Base-by-base conservation (phyloP, 108 stramenopile species). In the Pseudonitzschia multistriata region DNA sequence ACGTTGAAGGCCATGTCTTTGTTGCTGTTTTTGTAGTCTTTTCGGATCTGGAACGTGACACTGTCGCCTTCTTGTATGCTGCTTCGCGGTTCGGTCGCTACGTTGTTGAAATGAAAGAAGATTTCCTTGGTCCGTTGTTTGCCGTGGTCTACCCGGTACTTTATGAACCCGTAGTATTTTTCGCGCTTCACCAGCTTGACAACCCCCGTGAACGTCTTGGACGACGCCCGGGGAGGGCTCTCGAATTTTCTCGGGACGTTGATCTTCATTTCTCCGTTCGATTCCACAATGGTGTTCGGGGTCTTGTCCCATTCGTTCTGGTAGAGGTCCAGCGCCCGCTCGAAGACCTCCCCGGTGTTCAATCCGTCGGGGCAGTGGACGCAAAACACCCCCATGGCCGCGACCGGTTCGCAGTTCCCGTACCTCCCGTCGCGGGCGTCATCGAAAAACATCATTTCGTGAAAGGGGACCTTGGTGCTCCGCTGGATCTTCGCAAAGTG, bases 371-470 rank as follows among this genome's bases (percentile, higher is more conserved):
- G 88, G 64, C 82, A 83, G 59, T 92, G 87, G 0, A 83, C 88
- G 42, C 74, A 74, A 30, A 86, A 54, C 0, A 92, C 91, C 13
- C 91, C 91, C 68, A 92, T 62, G 1, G 71, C 56, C n/a, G 77
- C 67, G 3, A 92, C 88, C 3, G 85, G 85, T 35, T 78, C 87
- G 48, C 88, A 89, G 49, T 91, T 91, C 2, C 89, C 89, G 59
- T 68, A 88, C 36, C 68, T 79, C 24, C 89, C 89, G 66, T 87
- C 87, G 21, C 83, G 74, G 10, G 82, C 89, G 71, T 97, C 90
- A 73, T 97, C 96, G 71, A 97, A 95, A 72, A 97, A 97, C 1
- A 84, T 50, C 92, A 95, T 97, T 22, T 91, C 79, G 22, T 84
- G 76, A 66, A 77, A 93, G 0, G 79, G 31, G 10, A 94, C 74